Percentiles rank a stretch among this genome's conserved stretches.
phyloP scores from a whole-genome alignment of 2,329 filamentous ascomycete genomes.

The Talaromyces sp. region DNA sequence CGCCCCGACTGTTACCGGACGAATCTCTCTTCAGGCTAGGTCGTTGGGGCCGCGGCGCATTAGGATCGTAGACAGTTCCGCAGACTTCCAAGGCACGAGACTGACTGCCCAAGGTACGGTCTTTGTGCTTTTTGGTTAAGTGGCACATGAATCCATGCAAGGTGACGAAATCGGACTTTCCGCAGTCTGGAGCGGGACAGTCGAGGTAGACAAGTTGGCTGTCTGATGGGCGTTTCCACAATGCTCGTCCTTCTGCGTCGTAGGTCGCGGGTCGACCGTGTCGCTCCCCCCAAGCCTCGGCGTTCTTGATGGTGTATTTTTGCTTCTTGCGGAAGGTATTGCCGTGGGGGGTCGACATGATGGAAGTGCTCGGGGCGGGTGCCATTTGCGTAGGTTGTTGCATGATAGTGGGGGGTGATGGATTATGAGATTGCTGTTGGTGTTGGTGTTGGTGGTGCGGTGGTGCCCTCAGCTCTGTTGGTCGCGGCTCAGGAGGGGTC shows the following conservation, averaged over 20 bases:
- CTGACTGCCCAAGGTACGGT: slow-evolving; percentile 39
- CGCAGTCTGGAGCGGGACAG: slow-evolving; percentile 37
- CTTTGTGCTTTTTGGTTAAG: slow-evolving; percentile 42
- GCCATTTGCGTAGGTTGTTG: slow-evolving; percentile 22
- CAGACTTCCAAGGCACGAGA: slow-evolving; percentile 40
- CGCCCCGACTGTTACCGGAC: slow-evolving; percentile 34
- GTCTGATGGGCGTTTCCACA: slow-evolving; percentile 42
- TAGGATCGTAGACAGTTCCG: slow-evolving; percentile 38
- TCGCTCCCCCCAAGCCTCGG: slow-evolving; percentile 41
- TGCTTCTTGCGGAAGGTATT: slow-evolving; percentile 37
- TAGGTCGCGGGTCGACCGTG: slow-evolving; percentile 41
- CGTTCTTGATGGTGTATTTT: slow-evolving; percentile 43
- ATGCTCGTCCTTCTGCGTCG: slow-evolving; percentile 36
- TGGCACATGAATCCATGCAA: slow-evolving; percentile 44
- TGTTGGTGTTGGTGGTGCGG: slow-evolving; percentile 3
- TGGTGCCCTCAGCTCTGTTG: slow-evolving; percentile 12
- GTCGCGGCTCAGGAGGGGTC: slow-evolving; percentile 37
- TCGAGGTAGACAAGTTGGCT: slow-evolving; percentile 38
- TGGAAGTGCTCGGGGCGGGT: slow-evolving; percentile 3
- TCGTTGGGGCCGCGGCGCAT: slow-evolving; percentile 35
- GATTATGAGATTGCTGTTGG: slow-evolving; percentile 11
- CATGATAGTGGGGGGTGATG: slow-evolving; percentile 20
- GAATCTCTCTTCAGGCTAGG: slow-evolving; percentile 32
- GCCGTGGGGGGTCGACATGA: slow-evolving; percentile 12
- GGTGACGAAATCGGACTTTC: slow-evolving; percentile 41